A percentile compares a stretch with the other conserved stretches of the same genome.
Evolutionary conservation across 208 protist genomes (phyloP).

Genomic region (Lotmaria passim): DNA sequence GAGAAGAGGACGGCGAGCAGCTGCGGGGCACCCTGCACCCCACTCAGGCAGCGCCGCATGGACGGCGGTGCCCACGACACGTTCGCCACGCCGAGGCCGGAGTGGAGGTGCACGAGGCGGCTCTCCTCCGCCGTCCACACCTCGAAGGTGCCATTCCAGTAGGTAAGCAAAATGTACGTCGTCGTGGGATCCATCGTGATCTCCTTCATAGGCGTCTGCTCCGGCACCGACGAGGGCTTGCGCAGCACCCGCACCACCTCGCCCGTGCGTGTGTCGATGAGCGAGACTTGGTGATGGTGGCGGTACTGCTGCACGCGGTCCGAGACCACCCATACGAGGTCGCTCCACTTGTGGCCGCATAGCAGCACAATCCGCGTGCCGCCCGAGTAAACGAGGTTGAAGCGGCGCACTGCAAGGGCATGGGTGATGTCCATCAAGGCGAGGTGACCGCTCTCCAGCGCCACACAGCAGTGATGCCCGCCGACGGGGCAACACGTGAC

Average conservation of each 20-base stretch:
- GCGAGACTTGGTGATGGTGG: conserved; percentile 81
- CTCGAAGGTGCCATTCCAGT: conserved; percentile 83
- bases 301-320: conserved; percentile 50
- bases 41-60: conserved; percentile 58
- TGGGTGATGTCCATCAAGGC: conserved; percentile 70
- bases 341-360: conserved; percentile 63
- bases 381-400: conserved; percentile 79
- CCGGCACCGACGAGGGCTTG: conserved; percentile 61
- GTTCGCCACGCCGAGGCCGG: conserved; percentile 69
- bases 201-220: conserved; percentile 68
- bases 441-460: conserved; percentile 72
- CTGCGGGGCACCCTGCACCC: conserved; percentile 67
- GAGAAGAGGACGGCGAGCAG: conserved; percentile 77
- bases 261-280: conserved; percentile 77
- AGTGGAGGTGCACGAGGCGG: conserved; percentile 74
- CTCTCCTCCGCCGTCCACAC: conserved; percentile 74
- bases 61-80: conserved; percentile 77
- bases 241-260: conserved; percentile 72
- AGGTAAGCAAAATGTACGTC: conserved; percentile 71
- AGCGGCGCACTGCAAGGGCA: conserved; percentile 52
- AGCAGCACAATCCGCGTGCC: conserved; percentile 75
- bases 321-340: conserved; percentile 80
- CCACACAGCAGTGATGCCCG: conserved; percentile 58
- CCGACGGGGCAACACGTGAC: conserved; percentile 48
- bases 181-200: conserved; percentile 56